Percentiles rank a stretch among this genome's conserved stretches.
These are phyloP conservation scores for Colletotrichum karsti DNA, from an alignment of 2,329 filamentous ascomycete species.

Conservation along the genomic window DNA sequence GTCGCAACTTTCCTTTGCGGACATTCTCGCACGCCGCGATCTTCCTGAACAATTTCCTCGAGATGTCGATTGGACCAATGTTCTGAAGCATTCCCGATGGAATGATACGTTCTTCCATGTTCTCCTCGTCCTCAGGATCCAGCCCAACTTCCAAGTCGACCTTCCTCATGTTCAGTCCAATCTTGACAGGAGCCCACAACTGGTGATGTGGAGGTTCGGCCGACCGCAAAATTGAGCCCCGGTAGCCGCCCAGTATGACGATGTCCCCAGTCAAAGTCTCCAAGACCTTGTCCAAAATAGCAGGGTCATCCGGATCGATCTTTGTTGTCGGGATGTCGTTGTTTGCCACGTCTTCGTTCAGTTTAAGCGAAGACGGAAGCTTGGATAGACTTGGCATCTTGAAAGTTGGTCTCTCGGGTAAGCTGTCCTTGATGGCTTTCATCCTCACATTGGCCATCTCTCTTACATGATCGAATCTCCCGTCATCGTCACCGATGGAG, in stretches of 20 bases:
- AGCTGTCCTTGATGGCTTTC: slow-evolving; percentile 90
- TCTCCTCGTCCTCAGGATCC: slow-evolving; percentile 81
- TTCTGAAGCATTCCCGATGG: slow-evolving; percentile 90
- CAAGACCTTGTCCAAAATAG: slow-evolving; percentile 62
- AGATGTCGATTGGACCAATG: slow-evolving; percentile 92
- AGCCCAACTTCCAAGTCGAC: slow-evolving; percentile 91
- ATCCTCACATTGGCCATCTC: slow-evolving; percentile 89
- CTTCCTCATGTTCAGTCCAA: slow-evolving; percentile 89
- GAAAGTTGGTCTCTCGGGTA: slow-evolving; percentile 81
- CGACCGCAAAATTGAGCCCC: slow-evolving; percentile 88
- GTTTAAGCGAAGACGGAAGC: slow-evolving; percentile 48
- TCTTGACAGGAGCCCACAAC: slow-evolving; percentile 93
- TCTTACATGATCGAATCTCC: slow-evolving; percentile 79
- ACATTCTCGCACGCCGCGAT: slow-evolving; percentile 79
- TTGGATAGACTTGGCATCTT: slow-evolving; percentile 72
- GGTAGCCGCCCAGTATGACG: slow-evolving; percentile 88
- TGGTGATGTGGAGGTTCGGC: slow-evolving; percentile 85
- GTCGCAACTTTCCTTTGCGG: slow-evolving; percentile 73
- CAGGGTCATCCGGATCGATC: slow-evolving; percentile 28
- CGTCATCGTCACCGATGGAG: slow-evolving; percentile 80
- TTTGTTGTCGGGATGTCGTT: slow-evolving; percentile 33
- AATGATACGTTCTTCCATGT: slow-evolving; percentile 84
- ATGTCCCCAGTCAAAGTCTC: slow-evolving; percentile 82
- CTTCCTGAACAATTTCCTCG: slow-evolving; percentile 81
- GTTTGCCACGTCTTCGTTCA: slow-evolving; percentile 24